Evolutionary conservation across 2,329 filamentous ascomycete genomes (phyloP), one percentile per base, ranked within the genome.

Genomic region (Cordyceps militaris): DNA sequence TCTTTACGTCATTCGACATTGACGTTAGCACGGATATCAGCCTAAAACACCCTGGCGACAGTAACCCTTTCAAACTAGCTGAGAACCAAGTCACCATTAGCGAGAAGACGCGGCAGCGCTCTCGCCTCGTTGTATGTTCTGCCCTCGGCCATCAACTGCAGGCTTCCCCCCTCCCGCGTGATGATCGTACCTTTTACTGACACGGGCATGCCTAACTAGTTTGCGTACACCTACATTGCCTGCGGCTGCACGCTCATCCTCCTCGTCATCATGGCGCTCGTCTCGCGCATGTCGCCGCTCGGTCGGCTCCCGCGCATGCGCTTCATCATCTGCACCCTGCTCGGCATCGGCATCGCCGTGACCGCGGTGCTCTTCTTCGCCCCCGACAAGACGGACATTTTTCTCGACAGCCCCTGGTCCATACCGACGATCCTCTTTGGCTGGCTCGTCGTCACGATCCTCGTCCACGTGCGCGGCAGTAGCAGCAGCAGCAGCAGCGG

Each of bases 141-240:
- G 5, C 14, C 19, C 4, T 48, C 8, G n/a, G n/a, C n/a, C n/a
- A n/a, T n/a, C n/a, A n/a, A n/a, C n/a, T n/a, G n/a, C n/a, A n/a
- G n/a, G n/a, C n/a, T n/a, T n/a, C 28, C 13, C 23, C 5, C 4
- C 16, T 65, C 44, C 61, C 24, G 3, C 4, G 13, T 14, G 8
- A 1, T 40, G 50, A 32, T 28, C 42, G 56, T 26, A 28, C 23
- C 34, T 38, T n/a, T 16, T 16, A n/a, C 24, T 43, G 43, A 53
- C 24, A 53, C 28, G 13, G 54, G 23, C 52, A n/a, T n/a, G 19
- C n/a, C 34, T n/a, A n/a, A n/a, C 3, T 16, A 73, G 70, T 73
- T 73, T 56, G 63, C 66, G 19, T 72, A 69, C 49, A 68, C 66
- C 7, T 74, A 71, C 51, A 61, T 73, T 30, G 64, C 67, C 13